These are phyloP conservation scores for Mortierella sp. DNA, from an alignment of 371 early-diverging fungal species.

Conservation along the genomic window DNA sequence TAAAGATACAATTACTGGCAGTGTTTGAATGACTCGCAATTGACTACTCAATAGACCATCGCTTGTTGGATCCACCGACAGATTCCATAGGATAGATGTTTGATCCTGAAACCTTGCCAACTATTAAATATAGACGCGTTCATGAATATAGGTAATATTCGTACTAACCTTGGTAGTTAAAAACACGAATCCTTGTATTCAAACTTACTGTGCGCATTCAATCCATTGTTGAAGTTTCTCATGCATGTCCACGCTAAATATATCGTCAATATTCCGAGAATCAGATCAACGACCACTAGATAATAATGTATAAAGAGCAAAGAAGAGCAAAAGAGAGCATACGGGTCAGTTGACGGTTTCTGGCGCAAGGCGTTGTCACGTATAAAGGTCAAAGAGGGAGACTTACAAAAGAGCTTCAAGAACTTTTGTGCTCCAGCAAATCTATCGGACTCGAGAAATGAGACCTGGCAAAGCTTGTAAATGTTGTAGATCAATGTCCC, in stretches of 20 bases:
- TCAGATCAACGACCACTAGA: constrained; percentile 72
- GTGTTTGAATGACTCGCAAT: not conserved
- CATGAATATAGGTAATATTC: too few relatives aligned
- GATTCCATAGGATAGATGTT: constrained; percentile 57
- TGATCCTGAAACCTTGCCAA: constrained; percentile 54
- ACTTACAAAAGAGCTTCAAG: constrained; percentile 51
- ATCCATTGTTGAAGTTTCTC: constrained; percentile 87
- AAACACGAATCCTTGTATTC: not conserved
- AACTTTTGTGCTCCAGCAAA: constrained; percentile 55
- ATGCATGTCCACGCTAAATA: constrained; percentile 67
- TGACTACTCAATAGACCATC: constrained; percentile 53
- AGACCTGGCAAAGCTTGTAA: constrained; percentile 50
- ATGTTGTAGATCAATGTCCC: constrained; percentile 55
- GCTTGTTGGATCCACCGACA: constrained; percentile 32
- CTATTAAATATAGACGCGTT: constrained; percentile 1
- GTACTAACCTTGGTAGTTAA: too few relatives aligned
- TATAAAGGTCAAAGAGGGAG: not conserved
- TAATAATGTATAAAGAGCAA: not conserved
- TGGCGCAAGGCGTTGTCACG: not conserved
- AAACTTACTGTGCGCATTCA: constrained; percentile 66
- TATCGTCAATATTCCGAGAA: constrained; percentile 64
- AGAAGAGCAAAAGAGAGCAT: not conserved
- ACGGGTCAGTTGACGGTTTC: not conserved
- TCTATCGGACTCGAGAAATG: constrained; percentile 10
- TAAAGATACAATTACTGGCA: not conserved